A percentile compares a stretch with the other conserved stretches of the same genome.
Evolutionary conservation across 2,329 filamentous ascomycete species (phyloP).

Genomic region (Macrophomina pseudophaseolina): DNA sequence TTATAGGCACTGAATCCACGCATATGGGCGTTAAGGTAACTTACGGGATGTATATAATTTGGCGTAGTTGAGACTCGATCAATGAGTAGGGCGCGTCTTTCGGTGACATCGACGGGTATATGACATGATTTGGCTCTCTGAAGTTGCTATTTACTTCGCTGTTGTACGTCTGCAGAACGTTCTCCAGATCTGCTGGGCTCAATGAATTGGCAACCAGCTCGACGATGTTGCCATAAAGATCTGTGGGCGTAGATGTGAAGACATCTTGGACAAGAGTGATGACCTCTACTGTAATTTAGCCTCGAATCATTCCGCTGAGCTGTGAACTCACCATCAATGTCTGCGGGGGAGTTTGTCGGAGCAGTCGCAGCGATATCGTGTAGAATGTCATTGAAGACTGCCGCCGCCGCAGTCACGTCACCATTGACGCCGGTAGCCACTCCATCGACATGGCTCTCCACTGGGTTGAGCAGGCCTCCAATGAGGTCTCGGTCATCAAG

Average conservation of each 20-base stretch:
- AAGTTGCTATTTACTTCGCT: background rate
- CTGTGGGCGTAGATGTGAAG: background rate
- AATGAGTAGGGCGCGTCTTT: constrained; percentile 57
- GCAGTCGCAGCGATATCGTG: background rate
- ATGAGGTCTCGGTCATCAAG: background rate
- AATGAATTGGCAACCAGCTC: constrained; percentile 9
- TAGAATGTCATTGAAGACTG: background rate
- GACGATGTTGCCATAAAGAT: background rate
- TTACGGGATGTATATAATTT: constrained; percentile 59
- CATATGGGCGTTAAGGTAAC: constrained; percentile 47
- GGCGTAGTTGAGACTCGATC: constrained; percentile 52
- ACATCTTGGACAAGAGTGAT: background rate
- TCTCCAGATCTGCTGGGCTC: background rate
- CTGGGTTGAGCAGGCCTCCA: background rate
- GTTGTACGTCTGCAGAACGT: background rate
- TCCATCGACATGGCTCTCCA: background rate
- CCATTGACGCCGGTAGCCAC: background rate
- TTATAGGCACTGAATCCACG: constrained; percentile 46
- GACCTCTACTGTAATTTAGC: background rate
- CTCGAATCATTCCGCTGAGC: background rate
- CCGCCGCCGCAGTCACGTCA: background rate
- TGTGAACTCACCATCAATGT: background rate
- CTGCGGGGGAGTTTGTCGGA: constrained; percentile 7
- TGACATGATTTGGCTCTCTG: background rate
- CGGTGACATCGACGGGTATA: constrained; percentile 44